These are phyloP conservation scores for Starmerella ratchasimensis DNA, from an alignment of 805 yeast species.

Conservation along the genomic window DNA sequence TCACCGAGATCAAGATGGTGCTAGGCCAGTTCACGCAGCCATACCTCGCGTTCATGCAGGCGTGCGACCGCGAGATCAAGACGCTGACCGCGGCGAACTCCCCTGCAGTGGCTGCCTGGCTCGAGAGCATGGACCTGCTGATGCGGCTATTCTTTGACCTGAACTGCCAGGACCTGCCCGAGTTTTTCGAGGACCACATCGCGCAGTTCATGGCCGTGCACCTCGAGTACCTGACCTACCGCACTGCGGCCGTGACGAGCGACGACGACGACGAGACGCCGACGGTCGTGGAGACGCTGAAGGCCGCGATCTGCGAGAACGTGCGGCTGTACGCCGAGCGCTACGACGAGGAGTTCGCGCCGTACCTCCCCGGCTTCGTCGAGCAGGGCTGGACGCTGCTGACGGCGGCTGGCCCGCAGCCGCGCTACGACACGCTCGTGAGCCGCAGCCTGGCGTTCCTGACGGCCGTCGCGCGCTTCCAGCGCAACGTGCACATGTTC, in stretches of 20 bases:
- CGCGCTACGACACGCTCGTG: slow-evolving; percentile 71
- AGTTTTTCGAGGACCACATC: slow-evolving; percentile 88
- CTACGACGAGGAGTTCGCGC: slow-evolving; percentile 84
- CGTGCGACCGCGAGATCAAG: slow-evolving; percentile 54
- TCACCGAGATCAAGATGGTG: slow-evolving; percentile 75
- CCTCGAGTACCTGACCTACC: slow-evolving; percentile 59
- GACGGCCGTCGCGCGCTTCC: slow-evolving; percentile 64
- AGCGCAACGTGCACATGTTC: slow-evolving; percentile 50
- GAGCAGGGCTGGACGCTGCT: slow-evolving; percentile 71
- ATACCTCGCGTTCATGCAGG: slow-evolving; percentile 48
- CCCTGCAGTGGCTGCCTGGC: no score
- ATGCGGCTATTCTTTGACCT: slow-evolving; percentile 80
- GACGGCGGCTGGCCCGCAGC: slow-evolving; percentile 48
- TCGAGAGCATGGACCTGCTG: slow-evolving; percentile 38
- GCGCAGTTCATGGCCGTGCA: slow-evolving; percentile 61
- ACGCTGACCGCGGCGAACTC: slow-evolving; percentile 34
- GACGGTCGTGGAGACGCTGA: slow-evolving; percentile 55
- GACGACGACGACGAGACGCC: slow-evolving; percentile 52
- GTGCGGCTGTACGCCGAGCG: slow-evolving; percentile 76
- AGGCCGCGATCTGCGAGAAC: slow-evolving; percentile 72
- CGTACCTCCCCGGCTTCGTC: slow-evolving; percentile 61
- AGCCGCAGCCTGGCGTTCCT: slow-evolving; percentile 69
- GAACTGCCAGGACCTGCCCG: slow-evolving; percentile 96
- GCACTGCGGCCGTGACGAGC: slow-evolving; percentile 39
- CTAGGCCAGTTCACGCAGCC: slow-evolving; percentile 71